phyloP scores from a whole-genome alignment of 768 basidiomycete genomes.

The Termitomyces sp. region DNA sequence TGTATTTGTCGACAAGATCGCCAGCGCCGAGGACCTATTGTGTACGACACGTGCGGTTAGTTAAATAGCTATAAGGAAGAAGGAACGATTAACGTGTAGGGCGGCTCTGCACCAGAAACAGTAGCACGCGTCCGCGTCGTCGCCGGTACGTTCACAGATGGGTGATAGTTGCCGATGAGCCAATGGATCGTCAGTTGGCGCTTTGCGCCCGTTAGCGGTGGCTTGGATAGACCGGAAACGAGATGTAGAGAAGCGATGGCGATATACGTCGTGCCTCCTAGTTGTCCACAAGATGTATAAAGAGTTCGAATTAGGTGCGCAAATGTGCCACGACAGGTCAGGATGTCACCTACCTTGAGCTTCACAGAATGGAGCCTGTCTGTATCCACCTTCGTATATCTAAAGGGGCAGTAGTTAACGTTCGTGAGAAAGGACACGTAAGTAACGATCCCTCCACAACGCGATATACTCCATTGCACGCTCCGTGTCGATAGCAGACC shows the following conservation, averaged over 20 bases:
- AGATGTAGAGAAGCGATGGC: constrained; percentile 73
- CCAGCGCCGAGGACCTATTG: constrained; percentile 65
- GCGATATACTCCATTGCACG: constrained; percentile 59
- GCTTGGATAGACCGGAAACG: constrained; percentile 23
- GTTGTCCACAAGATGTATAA: not conserved
- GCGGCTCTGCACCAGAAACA: constrained; percentile 93
- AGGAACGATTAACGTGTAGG: constrained; percentile 49
- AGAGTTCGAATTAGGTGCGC: not conserved
- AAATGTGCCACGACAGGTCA: not conserved
- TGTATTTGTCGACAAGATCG: constrained; percentile 49
- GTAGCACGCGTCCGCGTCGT: constrained; percentile 90
- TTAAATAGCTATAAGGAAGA: not conserved
- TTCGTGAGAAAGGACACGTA: not conserved
- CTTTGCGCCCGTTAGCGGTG: constrained; percentile 32
- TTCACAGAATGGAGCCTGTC: constrained; percentile 75
- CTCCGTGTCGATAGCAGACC: constrained; percentile 65
- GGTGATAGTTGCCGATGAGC: constrained; percentile 69
- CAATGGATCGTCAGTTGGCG: constrained; percentile 61
- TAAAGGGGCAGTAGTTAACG: constrained; percentile 22
- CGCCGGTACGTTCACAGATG: constrained; percentile 77
- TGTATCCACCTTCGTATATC: constrained; percentile 94
- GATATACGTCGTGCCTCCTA: constrained; percentile 94
- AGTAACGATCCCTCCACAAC: constrained; percentile 48
- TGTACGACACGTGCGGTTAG: not conserved
- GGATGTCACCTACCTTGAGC: constrained; percentile 61